Percentiles rank a stretch among this genome's conserved stretches.
Evolutionary conservation across 257 asterid genomes (phyloP).

Genomic region (Solanum bulbocastanum): DNA sequence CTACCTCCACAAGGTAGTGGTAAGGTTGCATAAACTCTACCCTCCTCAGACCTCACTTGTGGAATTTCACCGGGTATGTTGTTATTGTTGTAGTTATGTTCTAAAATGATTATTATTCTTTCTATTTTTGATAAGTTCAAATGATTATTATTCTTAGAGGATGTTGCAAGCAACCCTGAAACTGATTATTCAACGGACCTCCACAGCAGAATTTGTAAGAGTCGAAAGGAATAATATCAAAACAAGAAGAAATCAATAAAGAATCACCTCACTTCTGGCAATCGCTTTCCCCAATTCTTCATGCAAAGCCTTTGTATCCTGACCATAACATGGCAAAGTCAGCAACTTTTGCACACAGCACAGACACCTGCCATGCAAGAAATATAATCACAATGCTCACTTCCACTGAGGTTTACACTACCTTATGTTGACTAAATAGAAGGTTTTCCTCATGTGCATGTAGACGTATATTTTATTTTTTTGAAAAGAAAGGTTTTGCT

Average conservation of each 20-base stretch:
- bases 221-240: background rate
- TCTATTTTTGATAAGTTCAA: background rate
- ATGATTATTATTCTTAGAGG: background rate
- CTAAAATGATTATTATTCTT: background rate
- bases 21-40: background rate
- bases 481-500: background rate
- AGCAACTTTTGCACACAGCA: constrained; percentile 28
- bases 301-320: constrained; percentile 67
- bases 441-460: background rate
- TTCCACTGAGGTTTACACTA: constrained; percentile 1
- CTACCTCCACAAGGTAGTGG: background rate
- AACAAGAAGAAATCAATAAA: background rate
- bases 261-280: constrained; percentile 59
- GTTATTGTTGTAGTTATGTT: background rate
- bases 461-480: background rate
- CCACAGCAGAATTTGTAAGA: background rate
- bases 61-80: background rate
- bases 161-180: background rate
- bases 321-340: constrained; percentile 46
- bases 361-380: constrained; percentile 19
- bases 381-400: constrained; percentile 20
- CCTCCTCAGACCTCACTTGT: background rate
- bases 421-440: background rate
- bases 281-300: constrained; percentile 65
- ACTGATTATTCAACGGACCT: background rate